Evolutionary conservation across 179 eudicot genomes (phyloP), one percentile per base, ranked within the genome.

Genomic region (Nepenthes alata): DNA sequence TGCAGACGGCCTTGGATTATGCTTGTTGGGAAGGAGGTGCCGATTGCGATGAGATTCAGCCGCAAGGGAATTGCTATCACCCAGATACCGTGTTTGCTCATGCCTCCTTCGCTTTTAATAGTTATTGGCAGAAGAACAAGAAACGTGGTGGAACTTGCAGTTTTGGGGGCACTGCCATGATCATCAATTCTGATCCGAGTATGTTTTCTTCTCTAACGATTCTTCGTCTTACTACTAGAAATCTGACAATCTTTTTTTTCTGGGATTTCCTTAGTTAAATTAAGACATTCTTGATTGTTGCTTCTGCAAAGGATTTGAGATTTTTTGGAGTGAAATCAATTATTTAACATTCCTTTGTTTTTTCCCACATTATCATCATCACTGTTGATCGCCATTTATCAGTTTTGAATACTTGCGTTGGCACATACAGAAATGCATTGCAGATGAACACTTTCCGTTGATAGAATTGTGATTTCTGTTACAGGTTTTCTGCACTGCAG

Each of bases 91-190:
- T 85, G 6, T 78, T 89, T 61, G 86, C 95, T 16, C 98, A 89
- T 76, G 96, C 95, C 51, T 91, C 98, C 35, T 91, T 74, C 69
- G 98, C 98, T 35, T 91, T 86, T 64, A 91, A 91, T 51, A 89
- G 91, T 47, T 91, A 91, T 14, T 91, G 98, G 98, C 98, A 91
- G 81, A 91, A 76, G 75, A 70, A 57, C 53, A 91, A 80, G 76
- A 64, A 59, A 47, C 62, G 54, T 74, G 98, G 95, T 58, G 98
- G 95, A 1, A 77, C 85, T 77, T 91, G 98, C 53, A 73, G 75
- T 37, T 91, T 91, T 70, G 91, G 84, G 64, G 98, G 95, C 41
- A 89, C 98, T 70, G 96, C 96, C 35, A 89, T 91, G 88, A 77
- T 91, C 68, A 80, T 91, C 60, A 84, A 77, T 74, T 78, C 98